A percentile compares a stretch with the other conserved stretches of the same genome.
These are phyloP conservation scores for Neofusicoccum parvum DNA, from an alignment of 2,329 filamentous ascomycete genomes.

Conservation along the genomic window DNA sequence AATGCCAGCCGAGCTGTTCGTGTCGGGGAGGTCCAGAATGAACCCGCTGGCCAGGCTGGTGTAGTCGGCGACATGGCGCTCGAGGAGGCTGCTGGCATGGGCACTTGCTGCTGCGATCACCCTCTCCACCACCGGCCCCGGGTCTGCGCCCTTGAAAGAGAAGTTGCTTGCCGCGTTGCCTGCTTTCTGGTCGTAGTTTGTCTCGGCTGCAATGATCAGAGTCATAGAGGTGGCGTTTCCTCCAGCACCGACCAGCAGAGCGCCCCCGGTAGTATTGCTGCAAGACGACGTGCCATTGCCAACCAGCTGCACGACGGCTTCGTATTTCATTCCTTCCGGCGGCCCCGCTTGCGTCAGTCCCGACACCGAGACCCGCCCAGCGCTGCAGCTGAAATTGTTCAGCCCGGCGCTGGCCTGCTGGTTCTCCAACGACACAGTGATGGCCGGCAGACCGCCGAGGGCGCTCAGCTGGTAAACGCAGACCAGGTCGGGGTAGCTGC, in stretches of 20 bases:
- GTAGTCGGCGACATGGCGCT: constrained; percentile 48
- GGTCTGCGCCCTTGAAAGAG: constrained; percentile 54
- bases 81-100: constrained; percentile 37
- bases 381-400: constrained; percentile 36
- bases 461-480: constrained; percentile 43
- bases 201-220: constrained; percentile 49
- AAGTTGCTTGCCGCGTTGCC: constrained; percentile 49
- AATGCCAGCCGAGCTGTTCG: constrained; percentile 40
- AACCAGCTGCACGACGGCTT: constrained; percentile 40
- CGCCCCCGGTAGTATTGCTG: constrained; percentile 15
- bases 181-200: constrained; percentile 55
- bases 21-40: constrained; percentile 49
- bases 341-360: constrained; percentile 45
- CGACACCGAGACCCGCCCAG: constrained; percentile 34
- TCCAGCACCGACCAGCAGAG: constrained; percentile 22
- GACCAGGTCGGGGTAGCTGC: constrained; percentile 47
- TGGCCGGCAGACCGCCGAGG: constrained; percentile 39
- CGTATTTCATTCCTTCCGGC: constrained; percentile 50
- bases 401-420: constrained; percentile 34
- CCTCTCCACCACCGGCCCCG: constrained; percentile 41
- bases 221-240: constrained; percentile 32
- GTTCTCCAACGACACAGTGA: constrained; percentile 50
- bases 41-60: constrained; percentile 44
- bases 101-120: constrained; percentile 36
- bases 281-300: constrained; percentile 26